A percentile compares a stretch with the other conserved stretches of the same genome.
phyloP scores from a whole-genome alignment of 2,329 filamentous ascomycete species.

The Alternaria metachromatica region DNA sequence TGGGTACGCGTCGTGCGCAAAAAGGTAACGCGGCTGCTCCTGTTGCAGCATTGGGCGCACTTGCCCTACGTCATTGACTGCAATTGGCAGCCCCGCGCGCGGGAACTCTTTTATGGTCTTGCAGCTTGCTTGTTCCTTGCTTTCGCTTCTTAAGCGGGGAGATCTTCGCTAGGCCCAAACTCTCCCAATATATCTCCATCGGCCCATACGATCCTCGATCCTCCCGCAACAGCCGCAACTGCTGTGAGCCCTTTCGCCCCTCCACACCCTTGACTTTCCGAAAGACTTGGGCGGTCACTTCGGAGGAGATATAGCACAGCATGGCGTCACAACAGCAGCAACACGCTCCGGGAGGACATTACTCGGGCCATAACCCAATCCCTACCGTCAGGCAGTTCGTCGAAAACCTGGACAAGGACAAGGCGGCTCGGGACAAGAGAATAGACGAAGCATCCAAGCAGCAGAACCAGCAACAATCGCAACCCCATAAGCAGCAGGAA shows the following conservation, averaged over 20 bases:
- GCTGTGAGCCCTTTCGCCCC: constrained; percentile 9
- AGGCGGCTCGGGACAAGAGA: constrained; percentile 73
- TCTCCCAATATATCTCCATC: neutral
- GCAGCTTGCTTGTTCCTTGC: constrained; percentile 20
- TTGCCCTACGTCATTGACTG: constrained; percentile 27
- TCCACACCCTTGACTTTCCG: constrained; percentile 3
- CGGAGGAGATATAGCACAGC: constrained; percentile 16
- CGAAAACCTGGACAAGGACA: constrained; percentile 77
- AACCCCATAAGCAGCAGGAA: constrained; percentile 52
- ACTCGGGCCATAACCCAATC: constrained; percentile 82
- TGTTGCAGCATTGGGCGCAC: constrained; percentile 4
- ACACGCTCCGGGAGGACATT: constrained; percentile 67
- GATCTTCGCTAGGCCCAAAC: constrained; percentile 6
- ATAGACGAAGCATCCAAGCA: constrained; percentile 62
- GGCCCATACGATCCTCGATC: neutral
- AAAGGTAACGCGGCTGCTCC: constrained; percentile 19
- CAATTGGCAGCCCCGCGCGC: constrained; percentile 10
- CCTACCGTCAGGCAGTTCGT: constrained; percentile 89
- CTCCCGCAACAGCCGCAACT: constrained; percentile 16
- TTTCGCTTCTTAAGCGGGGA: constrained; percentile 19
- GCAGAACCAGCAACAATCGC: constrained; percentile 40
- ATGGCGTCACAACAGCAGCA: constrained; percentile 59
- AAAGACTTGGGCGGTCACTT: constrained; percentile 2
- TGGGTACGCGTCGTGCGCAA: constrained; percentile 12
- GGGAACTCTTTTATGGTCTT: constrained; percentile 5